Percentiles rank a stretch among this genome's conserved stretches.
Evolutionary conservation across 306 rosid species (phyloP).

Genomic region (Cucurbita argyrosperma): DNA sequence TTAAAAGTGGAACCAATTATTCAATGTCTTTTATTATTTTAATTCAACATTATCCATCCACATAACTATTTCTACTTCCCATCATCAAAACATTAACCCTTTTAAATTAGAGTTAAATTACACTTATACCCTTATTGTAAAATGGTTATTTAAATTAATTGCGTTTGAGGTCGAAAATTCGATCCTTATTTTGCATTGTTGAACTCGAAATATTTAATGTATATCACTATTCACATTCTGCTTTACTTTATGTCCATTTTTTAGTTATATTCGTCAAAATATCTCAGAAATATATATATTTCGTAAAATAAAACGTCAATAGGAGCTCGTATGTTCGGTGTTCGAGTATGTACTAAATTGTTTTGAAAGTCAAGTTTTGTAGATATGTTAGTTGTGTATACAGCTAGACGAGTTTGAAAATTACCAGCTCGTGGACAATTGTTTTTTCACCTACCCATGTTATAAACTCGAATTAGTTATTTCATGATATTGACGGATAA

Average conservation of each 20-base stretch:
- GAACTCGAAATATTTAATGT: too few relatives aligned
- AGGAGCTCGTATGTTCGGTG: not conserved
- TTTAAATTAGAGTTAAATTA: not conserved
- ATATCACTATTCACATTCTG: too few relatives aligned
- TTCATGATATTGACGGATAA: not conserved
- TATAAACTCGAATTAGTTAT: not conserved
- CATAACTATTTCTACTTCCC: constrained; percentile 8
- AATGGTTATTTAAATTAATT: too few relatives aligned
- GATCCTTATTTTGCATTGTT: too few relatives aligned
- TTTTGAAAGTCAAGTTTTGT: too few relatives aligned
- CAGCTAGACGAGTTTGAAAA: not conserved
- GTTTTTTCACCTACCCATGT: not conserved
- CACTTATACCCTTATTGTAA: not conserved
- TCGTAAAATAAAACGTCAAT: too few relatives aligned
- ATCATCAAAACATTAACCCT: constrained; percentile 17
- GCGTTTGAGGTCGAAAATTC: too few relatives aligned
- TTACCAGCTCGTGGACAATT: not conserved
- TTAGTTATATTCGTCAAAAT: too few relatives aligned
- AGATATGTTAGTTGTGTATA: too few relatives aligned
- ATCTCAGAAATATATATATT: too few relatives aligned
- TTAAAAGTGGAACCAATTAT: constrained; percentile 36
- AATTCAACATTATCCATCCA: constrained; percentile 12
- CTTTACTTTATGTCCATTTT: too few relatives aligned
- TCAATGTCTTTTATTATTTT: constrained; percentile 15
- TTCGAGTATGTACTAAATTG: not conserved